phyloP scores from a whole-genome alignment of 257 asterid genomes.

The Nicotiana otophora region DNA sequence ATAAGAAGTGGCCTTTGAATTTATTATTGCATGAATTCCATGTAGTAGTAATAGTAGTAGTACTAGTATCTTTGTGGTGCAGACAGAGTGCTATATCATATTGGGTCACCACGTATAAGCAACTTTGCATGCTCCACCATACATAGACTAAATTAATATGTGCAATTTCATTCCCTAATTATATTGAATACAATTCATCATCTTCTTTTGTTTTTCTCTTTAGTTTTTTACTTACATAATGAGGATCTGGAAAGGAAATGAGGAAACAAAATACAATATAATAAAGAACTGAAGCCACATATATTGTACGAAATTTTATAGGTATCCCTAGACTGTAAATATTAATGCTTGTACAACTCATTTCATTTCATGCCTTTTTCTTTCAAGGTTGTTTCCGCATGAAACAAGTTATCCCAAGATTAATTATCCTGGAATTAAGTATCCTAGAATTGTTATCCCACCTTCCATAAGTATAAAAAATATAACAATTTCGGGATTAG shows the following conservation, averaged over 20 bases:
- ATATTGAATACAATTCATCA: neutral
- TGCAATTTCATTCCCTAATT: neutral
- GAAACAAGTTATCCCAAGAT: too few relatives aligned
- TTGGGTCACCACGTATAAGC: constrained; percentile 12
- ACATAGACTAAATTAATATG: neutral
- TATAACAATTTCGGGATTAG: too few relatives aligned
- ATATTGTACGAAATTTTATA: neutral
- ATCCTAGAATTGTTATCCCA: too few relatives aligned
- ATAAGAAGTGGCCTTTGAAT: neutral
- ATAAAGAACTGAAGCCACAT: neutral
- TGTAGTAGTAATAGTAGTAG: neutral
- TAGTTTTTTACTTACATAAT: neutral
- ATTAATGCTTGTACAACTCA: neutral
- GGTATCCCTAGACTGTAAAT: neutral
- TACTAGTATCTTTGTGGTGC: constrained; percentile 3
- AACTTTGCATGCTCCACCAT: constrained; percentile 13
- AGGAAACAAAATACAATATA: too few relatives aligned
- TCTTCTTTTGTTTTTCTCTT: neutral
- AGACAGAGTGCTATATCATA: constrained; percentile 7
- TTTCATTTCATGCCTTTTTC: neutral
- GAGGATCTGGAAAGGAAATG: too few relatives aligned
- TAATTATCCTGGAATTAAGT: too few relatives aligned
- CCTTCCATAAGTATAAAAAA: too few relatives aligned
- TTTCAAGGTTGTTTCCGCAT: fast-evolving
- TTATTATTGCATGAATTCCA: neutral